Evolutionary conservation across 208 protist genomes (phyloP), one percentile per base, ranked within the genome.

Genomic region (Crithidia fasciculata): DNA sequence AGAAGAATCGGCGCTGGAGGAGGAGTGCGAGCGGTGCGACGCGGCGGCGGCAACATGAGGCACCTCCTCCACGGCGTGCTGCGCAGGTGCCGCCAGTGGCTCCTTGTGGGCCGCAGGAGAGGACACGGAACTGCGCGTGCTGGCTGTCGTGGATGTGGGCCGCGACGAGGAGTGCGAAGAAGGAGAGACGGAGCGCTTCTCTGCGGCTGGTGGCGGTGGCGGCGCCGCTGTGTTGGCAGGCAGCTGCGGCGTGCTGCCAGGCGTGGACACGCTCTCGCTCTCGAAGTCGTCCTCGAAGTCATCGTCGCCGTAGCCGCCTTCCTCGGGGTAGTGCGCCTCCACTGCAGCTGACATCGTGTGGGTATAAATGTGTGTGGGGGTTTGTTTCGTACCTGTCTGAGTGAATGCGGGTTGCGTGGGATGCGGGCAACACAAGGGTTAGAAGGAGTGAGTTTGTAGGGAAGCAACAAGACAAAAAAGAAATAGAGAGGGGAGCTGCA

Each of bases 281-380:
- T 87, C 82, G 55, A 87, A 87, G 52, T 84, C 80, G 59, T 84
- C 80, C 37, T 81, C 71, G 59, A 81, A 84, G 9, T 78, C 80
- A 37, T 83, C 77, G 5, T 83, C 74, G 16, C 37, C 61, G 72
- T 87, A 87, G 40, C 62, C 37, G 15, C 69, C 75, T 40, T 67
- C 59, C 57, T 56, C 68, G 5, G 60, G 61, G 19, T 74, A 57
- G 28, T 67, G 4, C 36, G 54, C 45, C 12, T 69, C 40, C 4
- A 74, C 47, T 10, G 55, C 50, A 40, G 72, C 47, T 0, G 72
- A 62, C 72, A 78, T 82, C 12, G 45, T 49, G 45, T 49, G 45
- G 28, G 28, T 28, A 28, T 49, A 13, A 49, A 8, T 15, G 45
- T 15, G 45, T 2, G 45, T 49, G 12, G 12, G 45, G 12, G 9